Percentiles rank a stretch among this genome's conserved stretches.
Conservation (phyloP, 1,139 yeast species). For the Chernovozyma sophiae-reginae region DNA sequence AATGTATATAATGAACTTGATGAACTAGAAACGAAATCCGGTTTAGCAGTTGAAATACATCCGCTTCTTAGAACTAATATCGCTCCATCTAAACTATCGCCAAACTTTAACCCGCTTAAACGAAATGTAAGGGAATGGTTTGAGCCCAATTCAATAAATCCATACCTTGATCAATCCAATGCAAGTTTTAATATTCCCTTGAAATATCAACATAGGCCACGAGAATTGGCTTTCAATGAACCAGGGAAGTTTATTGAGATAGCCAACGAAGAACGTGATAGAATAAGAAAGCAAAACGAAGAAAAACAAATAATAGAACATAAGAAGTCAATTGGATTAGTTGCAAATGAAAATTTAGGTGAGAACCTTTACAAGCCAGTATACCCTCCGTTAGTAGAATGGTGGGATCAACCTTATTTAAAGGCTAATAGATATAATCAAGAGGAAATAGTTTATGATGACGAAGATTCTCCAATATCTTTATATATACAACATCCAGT, state of each 20-base stretch:
- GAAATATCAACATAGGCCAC: not conserved
- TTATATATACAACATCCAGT: constrained; percentile 79
- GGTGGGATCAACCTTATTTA: constrained; percentile 73
- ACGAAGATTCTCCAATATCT: constrained; percentile 50
- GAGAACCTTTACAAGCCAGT: constrained; percentile 48
- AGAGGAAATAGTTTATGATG: constrained; percentile 20
- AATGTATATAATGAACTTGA: not conserved
- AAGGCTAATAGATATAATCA: constrained; percentile 21
- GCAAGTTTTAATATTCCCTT: not conserved
- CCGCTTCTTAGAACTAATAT: constrained; percentile 46
- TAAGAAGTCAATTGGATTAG: constrained; percentile 37
- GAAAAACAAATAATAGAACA: constrained; percentile 19
- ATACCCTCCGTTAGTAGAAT: constrained; percentile 61
- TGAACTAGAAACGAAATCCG: constrained; percentile 18
- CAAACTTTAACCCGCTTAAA: constrained; percentile 22
- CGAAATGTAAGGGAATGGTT: constrained; percentile 31
- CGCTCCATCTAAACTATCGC: constrained; percentile 18
- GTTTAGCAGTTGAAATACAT: constrained; percentile 55
- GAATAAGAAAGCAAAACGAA: constrained; percentile 28
- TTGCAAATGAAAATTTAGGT: constrained; percentile 44
- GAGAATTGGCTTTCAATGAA: constrained; percentile 45
- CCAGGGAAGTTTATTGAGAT: constrained; percentile 59
- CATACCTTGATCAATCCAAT: constrained; percentile 50
- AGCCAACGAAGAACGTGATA: constrained; percentile 50
- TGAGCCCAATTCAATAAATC: constrained; percentile 46